phyloP scores from a whole-genome alignment of 1,139 yeast species.

The Taphrina communis region DNA sequence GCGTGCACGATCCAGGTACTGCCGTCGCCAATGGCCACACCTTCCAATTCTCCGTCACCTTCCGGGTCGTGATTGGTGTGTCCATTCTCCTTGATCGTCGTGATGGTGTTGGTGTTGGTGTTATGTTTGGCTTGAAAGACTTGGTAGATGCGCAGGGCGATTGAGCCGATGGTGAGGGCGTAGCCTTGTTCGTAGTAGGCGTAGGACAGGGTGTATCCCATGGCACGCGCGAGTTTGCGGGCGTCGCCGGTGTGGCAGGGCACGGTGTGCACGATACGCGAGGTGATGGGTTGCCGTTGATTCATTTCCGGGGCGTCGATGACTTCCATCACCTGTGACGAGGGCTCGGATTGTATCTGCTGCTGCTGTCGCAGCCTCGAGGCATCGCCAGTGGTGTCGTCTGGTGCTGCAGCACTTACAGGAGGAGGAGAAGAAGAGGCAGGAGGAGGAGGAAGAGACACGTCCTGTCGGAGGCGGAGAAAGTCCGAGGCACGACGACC shows the following conservation, averaged over 20 bases:
- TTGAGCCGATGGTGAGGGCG: slow-evolving; percentile 7
- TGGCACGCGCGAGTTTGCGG: slow-evolving; percentile 7
- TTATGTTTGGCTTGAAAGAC: slow-evolving; percentile 17
- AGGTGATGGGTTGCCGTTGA: slow-evolving; percentile 24
- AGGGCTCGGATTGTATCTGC: not conserved
- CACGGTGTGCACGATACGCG: slow-evolving; percentile 20
- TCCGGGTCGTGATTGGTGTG: not conserved
- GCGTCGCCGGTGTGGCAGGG: slow-evolving; percentile 22
- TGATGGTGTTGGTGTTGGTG: not conserved
- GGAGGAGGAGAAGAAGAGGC: too few species aligned
- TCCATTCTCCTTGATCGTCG: not conserved
- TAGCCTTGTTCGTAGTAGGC: slow-evolving; percentile 35
- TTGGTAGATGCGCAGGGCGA: slow-evolving; percentile 16
- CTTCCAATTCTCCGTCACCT: not conserved
- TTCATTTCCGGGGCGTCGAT: slow-evolving; percentile 37
- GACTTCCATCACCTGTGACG: slow-evolving; percentile 22
- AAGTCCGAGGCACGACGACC: slow-evolving; percentile 31
- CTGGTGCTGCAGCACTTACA: not conserved
- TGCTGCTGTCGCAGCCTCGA: not conserved
- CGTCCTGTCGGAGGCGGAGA: slow-evolving; percentile 16
- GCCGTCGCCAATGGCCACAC: slow-evolving; percentile 21
- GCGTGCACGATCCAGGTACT: slow-evolving; percentile 34
- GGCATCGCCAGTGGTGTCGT: not conserved
- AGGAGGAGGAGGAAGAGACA: not conserved
- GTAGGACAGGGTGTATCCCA: slow-evolving; percentile 22